Percentiles rank a stretch among this genome's conserved stretches.
These are phyloP conservation scores for Annulohypoxylon truncatum DNA, from an alignment of 2,329 filamentous ascomycete genomes.

Conservation along the genomic window DNA sequence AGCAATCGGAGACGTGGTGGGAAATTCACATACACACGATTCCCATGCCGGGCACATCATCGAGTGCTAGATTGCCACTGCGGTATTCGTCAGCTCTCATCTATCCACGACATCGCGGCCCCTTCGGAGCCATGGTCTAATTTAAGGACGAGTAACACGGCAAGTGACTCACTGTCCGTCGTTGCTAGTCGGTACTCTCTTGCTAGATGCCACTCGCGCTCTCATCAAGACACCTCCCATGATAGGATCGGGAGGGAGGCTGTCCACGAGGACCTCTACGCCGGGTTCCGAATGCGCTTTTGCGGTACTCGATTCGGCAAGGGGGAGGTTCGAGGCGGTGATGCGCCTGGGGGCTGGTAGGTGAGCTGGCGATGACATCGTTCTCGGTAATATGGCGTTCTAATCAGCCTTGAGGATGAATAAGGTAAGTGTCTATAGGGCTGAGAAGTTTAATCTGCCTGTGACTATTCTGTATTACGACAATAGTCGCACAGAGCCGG, in stretches of 20 bases:
- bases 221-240: conserved; percentile 36
- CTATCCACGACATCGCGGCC: not conserved
- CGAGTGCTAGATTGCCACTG: conserved; percentile 44
- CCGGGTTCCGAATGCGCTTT: conserved; percentile 41
- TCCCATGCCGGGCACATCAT: conserved; percentile 47
- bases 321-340: conserved; percentile 44
- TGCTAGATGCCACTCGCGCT: conserved; percentile 43
- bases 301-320: conserved; percentile 23
- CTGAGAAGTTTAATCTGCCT: not conserved
- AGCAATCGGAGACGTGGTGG: not conserved
- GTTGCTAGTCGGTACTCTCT: conserved; percentile 44
- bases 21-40: conserved; percentile 41
- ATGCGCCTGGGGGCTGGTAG: conserved; percentile 44
- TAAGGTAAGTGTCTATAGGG: not conserved
- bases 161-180: conserved; percentile 45
- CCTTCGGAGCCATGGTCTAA: not conserved
- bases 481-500: conserved; percentile 13
- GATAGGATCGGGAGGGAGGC: conserved; percentile 40
- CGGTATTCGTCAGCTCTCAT: conserved; percentile 13
- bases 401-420: not conserved
- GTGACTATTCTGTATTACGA: not conserved
- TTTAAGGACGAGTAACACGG: conserved; percentile 4
- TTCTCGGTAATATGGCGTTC: not conserved
- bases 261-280: conserved; percentile 46
- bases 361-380: conserved; percentile 24